Percentiles rank a stretch among this genome's conserved stretches.
These are phyloP conservation scores for Erythrophleum fordii DNA, from an alignment of 306 rosid species.

Conservation along the genomic window DNA sequence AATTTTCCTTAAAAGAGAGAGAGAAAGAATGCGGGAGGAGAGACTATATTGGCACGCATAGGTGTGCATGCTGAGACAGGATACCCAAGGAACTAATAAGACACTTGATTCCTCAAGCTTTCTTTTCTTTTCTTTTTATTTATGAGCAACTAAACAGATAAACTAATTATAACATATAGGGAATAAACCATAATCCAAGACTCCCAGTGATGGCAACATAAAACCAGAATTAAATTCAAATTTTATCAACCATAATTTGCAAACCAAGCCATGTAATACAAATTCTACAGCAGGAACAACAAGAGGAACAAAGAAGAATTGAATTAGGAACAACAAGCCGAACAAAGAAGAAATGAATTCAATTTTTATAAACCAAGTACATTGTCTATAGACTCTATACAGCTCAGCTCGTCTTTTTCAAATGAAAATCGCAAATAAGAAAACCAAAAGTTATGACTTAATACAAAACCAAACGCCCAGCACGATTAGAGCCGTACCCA, in stretches of 20 bases:
- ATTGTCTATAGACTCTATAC: not conserved
- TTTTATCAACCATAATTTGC: not conserved
- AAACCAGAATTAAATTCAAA: not conserved
- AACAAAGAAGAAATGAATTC: not conserved
- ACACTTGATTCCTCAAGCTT: not conserved
- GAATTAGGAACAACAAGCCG: no score
- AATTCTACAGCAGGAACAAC: not conserved
- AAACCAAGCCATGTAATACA: not conserved
- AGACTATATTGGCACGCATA: not conserved
- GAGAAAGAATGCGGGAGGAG: not conserved
- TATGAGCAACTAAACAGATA: not conserved
- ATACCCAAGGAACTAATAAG: no score
- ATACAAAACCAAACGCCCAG: constrained; percentile 66
- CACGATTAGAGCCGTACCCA: constrained; percentile 57
- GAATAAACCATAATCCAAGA: not conserved
- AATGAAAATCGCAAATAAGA: not conserved
- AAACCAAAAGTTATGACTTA: constrained; percentile 10
- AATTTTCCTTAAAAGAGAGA: not conserved
- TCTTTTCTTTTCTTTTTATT: not conserved
- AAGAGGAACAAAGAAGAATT: no score
- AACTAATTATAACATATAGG: not conserved
- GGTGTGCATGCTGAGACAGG: not conserved
- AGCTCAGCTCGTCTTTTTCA: not conserved
- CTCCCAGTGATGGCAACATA: not conserved
- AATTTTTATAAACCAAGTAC: not conserved